phyloP scores from a whole-genome alignment of 139 green algal genomes.

The Raphidocelis subcapitata region DNA sequence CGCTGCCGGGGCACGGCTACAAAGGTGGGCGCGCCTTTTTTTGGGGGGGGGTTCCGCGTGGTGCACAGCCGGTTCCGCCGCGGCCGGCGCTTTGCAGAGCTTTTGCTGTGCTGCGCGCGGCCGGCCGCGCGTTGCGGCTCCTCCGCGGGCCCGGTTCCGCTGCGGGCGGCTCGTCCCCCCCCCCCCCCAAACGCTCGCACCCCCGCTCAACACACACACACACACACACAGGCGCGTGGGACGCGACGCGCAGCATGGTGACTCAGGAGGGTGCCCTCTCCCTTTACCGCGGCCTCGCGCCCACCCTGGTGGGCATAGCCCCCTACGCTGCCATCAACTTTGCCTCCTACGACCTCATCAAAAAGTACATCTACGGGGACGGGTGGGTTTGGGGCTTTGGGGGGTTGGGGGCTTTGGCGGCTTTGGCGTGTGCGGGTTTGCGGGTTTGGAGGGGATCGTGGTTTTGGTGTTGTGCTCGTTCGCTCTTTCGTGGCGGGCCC shows the following conservation, averaged over 20 bases:
- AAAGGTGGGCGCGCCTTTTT: slow-evolving; percentile 37
- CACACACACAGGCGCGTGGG: slow-evolving; percentile 51
- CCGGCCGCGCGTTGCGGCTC: background rate
- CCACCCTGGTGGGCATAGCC: slow-evolving; percentile 93
- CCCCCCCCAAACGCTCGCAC: too few relatives aligned
- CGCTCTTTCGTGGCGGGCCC: background rate
- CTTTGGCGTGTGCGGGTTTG: background rate
- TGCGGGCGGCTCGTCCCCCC: too few relatives aligned
- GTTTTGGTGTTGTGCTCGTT: background rate
- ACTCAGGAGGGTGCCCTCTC: slow-evolving; percentile 67
- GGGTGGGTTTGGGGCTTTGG: slow-evolving; percentile 35
- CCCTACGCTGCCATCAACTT: slow-evolving; percentile 97
- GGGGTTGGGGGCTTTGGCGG: background rate
- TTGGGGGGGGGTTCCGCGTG: too few relatives aligned
- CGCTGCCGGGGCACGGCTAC: slow-evolving; percentile 79
- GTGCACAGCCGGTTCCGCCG: too few relatives aligned
- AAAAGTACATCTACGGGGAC: slow-evolving; percentile 68
- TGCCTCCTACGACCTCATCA: slow-evolving; percentile 88
- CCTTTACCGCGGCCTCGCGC: slow-evolving; percentile 89
- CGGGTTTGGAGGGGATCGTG: slow-evolving; percentile 6
- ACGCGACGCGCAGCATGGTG: slow-evolving; percentile 62
- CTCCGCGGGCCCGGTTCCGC: too few relatives aligned
- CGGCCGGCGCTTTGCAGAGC: too few relatives aligned
- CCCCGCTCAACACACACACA: too few relatives aligned
- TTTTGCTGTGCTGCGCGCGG: background rate